phyloP scores from a whole-genome alignment of 495 filamentous ascomycete species.

The Venustampulla echinocandica region DNA sequence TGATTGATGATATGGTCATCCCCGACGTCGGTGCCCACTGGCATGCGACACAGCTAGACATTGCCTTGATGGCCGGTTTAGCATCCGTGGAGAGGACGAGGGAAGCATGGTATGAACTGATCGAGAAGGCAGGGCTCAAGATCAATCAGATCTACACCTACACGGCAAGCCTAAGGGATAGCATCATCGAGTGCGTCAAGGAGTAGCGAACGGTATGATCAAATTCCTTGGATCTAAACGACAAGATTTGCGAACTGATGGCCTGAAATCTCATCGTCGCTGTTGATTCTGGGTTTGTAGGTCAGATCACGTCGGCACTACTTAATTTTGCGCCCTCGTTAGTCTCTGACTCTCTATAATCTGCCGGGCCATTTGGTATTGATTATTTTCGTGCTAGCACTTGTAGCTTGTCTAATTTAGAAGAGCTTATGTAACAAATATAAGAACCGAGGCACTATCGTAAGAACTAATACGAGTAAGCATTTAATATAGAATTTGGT shows the following conservation, averaged over 20 bases:
- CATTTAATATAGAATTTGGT: background rate
- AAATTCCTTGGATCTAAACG: conserved; percentile 5
- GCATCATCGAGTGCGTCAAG: conserved; percentile 6
- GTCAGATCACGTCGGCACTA: background rate
- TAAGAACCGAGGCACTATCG: background rate
- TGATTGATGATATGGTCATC: conserved; percentile 40
- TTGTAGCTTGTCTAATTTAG: background rate
- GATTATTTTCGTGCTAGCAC: background rate
- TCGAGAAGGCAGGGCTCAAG: conserved; percentile 11
- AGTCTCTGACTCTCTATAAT: background rate
- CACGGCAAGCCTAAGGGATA: conserved; percentile 14
- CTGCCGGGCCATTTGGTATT: background rate
- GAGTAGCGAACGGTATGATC: conserved; percentile 6
- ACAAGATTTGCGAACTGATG: background rate
- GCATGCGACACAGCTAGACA: conserved; percentile 20
- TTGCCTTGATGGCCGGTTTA: conserved; percentile 31
- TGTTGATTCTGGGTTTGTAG: background rate
- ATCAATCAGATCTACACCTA: conserved; percentile 30
- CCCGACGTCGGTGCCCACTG: conserved; percentile 15
- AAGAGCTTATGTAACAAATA: background rate
- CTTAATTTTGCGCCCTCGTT: background rate
- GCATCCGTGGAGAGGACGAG: conserved; percentile 19
- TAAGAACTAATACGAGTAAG: background rate
- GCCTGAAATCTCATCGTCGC: background rate
- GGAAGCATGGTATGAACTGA: conserved; percentile 1